These are phyloP conservation scores for Trichoderma orchidacearum DNA, from an alignment of 495 filamentous ascomycete species.

Conservation along the genomic window DNA sequence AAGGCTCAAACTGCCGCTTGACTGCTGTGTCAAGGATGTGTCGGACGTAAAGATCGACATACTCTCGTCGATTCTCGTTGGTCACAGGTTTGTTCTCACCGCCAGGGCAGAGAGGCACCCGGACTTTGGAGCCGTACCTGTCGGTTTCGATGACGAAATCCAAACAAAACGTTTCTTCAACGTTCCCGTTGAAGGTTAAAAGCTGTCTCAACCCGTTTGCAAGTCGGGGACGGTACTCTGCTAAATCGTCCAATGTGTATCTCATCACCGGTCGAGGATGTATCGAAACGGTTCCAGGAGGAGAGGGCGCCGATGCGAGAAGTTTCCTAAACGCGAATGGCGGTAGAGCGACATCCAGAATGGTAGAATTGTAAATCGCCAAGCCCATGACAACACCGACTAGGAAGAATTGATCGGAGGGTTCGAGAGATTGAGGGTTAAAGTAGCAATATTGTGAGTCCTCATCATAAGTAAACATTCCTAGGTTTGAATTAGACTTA, in stretches of 20 bases:
- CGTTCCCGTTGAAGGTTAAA: conserved; percentile 75
- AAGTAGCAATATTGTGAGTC: conserved; percentile 92
- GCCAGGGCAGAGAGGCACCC: conserved; percentile 58
- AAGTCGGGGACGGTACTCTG: conserved; percentile 67
- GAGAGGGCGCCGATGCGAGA: conserved; percentile 52
- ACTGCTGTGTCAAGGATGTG: conserved; percentile 73
- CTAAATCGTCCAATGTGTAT: conserved; percentile 71
- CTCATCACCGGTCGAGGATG: conserved; percentile 48
- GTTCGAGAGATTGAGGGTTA: conserved; percentile 83
- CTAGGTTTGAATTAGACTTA: conserved; percentile 28
- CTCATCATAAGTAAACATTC: conserved; percentile 88
- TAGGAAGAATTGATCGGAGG: conserved; percentile 85
- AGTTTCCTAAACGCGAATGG: conserved; percentile 91
- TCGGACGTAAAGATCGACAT: conserved; percentile 75
- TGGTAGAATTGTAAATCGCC: conserved; percentile 94
- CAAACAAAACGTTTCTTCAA: conserved; percentile 67
- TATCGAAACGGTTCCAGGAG: conserved; percentile 33
- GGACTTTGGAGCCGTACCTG: conserved; percentile 55
- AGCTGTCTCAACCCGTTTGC: conserved; percentile 65
- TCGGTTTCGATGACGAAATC: conserved; percentile 72
- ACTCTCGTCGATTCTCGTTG: conserved; percentile 72
- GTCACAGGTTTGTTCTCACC: conserved; percentile 71
- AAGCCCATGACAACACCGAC: conserved; percentile 81
- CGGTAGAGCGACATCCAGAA: conserved; percentile 79
- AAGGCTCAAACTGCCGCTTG: conserved; percentile 78